These are phyloP conservation scores for Baorangia bicolor DNA, from an alignment of 768 basidiomycete genomes.

Conservation along the genomic window DNA sequence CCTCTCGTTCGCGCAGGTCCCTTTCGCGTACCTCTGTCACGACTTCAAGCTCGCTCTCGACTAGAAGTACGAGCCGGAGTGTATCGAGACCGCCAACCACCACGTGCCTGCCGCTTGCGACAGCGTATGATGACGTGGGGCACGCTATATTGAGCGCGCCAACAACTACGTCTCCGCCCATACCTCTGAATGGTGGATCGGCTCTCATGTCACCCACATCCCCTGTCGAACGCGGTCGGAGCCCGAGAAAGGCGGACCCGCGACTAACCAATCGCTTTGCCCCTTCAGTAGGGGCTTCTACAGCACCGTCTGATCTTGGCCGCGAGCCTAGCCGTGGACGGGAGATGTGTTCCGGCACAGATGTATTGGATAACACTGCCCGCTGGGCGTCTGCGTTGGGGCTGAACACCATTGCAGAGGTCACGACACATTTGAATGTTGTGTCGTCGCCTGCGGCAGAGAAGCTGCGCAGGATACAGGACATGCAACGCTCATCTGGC, in stretches of 20 bases:
- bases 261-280: slow-evolving; percentile 15
- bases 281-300: slow-evolving; percentile 26
- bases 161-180: slow-evolving; percentile 16
- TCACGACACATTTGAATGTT: slow-evolving; percentile 13
- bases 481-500: background rate
- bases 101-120: slow-evolving; percentile 23
- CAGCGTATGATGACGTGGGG: slow-evolving; percentile 27
- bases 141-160: slow-evolving; percentile 17
- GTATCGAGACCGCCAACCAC: slow-evolving; percentile 38
- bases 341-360: slow-evolving; percentile 19
- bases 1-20: slow-evolving; percentile 42
- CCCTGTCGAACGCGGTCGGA: slow-evolving; percentile 30
- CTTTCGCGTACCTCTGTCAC: slow-evolving; percentile 48
- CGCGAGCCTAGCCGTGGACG: slow-evolving; percentile 22
- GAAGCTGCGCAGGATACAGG: slow-evolving; percentile 23
- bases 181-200: slow-evolving; percentile 29
- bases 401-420: slow-evolving; percentile 24
- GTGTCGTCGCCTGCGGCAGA: slow-evolving; percentile 18
- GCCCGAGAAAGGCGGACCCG: slow-evolving; percentile 19
- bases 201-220: slow-evolving; percentile 20
- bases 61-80: slow-evolving; percentile 40
- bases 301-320: slow-evolving; percentile 21
- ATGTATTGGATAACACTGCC: slow-evolving; percentile 27
- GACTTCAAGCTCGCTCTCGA: slow-evolving; percentile 39
- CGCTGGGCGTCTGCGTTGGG: slow-evolving; percentile 28